Conservation (phyloP, 2,329 filamentous ascomycete genomes). For the Claviceps cyperi region DNA sequence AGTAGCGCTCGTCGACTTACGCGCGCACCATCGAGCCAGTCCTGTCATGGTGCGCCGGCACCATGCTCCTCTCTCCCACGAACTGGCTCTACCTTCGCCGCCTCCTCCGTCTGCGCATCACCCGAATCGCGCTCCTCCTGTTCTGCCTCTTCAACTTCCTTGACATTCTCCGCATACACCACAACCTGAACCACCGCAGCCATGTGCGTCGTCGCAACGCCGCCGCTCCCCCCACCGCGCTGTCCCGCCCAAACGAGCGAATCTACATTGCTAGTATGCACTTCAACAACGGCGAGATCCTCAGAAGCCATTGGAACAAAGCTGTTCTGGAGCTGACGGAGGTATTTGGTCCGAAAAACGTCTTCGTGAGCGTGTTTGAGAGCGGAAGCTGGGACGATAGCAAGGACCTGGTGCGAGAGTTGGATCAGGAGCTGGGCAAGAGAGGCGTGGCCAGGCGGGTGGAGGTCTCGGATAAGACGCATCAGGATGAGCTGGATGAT, state of each 20-base stretch:
- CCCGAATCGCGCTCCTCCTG: constrained; percentile 20
- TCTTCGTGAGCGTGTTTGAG: constrained; percentile 54
- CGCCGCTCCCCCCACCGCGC: background rate
- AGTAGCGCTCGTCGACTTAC: background rate
- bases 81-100: constrained; percentile 23
- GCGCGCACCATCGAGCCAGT: background rate
- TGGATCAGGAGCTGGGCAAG: constrained; percentile 38
- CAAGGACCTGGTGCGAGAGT: constrained; percentile 42
- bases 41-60: constrained; percentile 1
- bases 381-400: constrained; percentile 56
- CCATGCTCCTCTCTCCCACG: constrained; percentile 16
- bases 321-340: constrained; percentile 43
- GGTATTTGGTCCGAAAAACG: constrained; percentile 45
- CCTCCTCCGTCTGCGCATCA: constrained; percentile 20
- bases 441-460: constrained; percentile 40
- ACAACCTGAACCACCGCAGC: constrained; percentile 16
- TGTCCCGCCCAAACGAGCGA: constrained; percentile 19
- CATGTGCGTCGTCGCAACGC: constrained; percentile 11
- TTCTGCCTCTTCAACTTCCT: constrained; percentile 23
- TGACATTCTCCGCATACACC: constrained; percentile 24
- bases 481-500: constrained; percentile 37
- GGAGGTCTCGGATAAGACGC: constrained; percentile 42
- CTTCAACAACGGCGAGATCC: constrained; percentile 49
- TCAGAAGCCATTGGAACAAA: constrained; percentile 47
- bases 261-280: constrained; percentile 58